These are phyloP conservation scores for Pichia thaimueangensis DNA, from an alignment of 805 yeast species.

Conservation along the genomic window DNA sequence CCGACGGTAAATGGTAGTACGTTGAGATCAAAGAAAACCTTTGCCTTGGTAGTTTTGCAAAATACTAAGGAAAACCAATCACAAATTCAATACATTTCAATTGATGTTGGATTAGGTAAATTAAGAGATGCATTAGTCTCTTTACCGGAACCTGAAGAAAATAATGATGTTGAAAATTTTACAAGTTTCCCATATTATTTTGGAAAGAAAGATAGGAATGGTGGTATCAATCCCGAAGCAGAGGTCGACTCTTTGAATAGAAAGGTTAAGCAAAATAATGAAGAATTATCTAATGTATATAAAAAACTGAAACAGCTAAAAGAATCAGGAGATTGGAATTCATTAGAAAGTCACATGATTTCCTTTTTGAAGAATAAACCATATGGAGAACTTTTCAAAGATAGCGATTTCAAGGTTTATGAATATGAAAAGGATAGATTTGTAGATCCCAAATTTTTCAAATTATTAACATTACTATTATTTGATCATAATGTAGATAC, in stretches of 20 bases:
- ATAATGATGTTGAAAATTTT: constrained; percentile 13
- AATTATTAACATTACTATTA: constrained; percentile 33
- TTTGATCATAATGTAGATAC: constrained; percentile 27
- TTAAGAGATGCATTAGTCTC: constrained; percentile 66
- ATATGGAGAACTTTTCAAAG: constrained; percentile 2
- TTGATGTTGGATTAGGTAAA: constrained; percentile 62
- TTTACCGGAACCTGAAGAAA: constrained; percentile 20
- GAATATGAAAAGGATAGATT: constrained; percentile 62
- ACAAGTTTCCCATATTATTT: constrained; percentile 16
- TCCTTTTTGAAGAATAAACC: constrained; percentile 23
- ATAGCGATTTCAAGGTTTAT: constrained; percentile 35
- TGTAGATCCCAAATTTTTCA: constrained; percentile 53
- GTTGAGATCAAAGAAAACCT: constrained; percentile 34
- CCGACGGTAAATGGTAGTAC: constrained; percentile 39
- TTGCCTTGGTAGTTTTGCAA: constrained; percentile 36
- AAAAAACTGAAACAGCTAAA: constrained; percentile 22
- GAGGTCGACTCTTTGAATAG: constrained; percentile 22
- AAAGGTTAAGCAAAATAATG: constrained; percentile 16
- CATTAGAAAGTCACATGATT: constrained; percentile 26
- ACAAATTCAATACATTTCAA: constrained; percentile 37
- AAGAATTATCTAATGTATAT: constrained; percentile 26
- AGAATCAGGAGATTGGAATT: constrained; percentile 22
- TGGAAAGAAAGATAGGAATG: constrained; percentile 20
- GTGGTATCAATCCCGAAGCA: constrained; percentile 14
- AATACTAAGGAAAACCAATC: constrained; percentile 38